Evolutionary conservation across 169 alveolate species (phyloP).

Genomic region (Babesia gibsoni): DNA sequence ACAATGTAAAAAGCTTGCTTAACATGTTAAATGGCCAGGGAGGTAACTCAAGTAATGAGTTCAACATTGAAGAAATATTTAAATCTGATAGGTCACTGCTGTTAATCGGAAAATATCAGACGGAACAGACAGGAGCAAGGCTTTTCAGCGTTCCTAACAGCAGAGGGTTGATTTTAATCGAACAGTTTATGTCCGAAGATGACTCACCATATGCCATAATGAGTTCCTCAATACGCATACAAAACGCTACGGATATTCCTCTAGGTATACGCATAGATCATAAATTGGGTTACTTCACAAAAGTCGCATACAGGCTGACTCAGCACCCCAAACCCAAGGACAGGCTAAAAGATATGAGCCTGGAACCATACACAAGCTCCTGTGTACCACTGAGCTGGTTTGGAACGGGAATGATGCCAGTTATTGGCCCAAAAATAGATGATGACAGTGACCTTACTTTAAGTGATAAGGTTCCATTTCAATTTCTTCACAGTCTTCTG

Average conservation of each 20-base stretch:
- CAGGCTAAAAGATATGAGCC: neutral
- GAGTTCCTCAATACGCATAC: conserved; percentile 43
- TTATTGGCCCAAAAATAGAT: conserved; percentile 19
- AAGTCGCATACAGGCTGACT: conserved; percentile 17
- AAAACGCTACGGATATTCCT: conserved; percentile 47
- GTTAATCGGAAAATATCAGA: conserved; percentile 39
- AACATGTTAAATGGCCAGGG: neutral
- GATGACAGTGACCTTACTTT: neutral
- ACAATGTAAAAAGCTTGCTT: conserved; percentile 39
- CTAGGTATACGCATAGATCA: conserved; percentile 2
- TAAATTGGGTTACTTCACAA: conserved; percentile 14
- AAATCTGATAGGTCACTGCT: neutral
- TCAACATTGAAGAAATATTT: neutral
- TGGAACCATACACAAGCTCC: conserved; percentile 48
- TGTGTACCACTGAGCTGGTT: conserved; percentile 59
- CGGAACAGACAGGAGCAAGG: conserved; percentile 30
- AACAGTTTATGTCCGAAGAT: conserved; percentile 1
- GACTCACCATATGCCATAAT: conserved; percentile 16
- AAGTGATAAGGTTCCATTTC: conserved; percentile 21
- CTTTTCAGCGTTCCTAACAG: conserved; percentile 38
- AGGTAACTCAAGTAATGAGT: neutral
- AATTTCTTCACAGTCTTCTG: conserved; percentile 17
- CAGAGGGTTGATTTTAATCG: conserved; percentile 25
- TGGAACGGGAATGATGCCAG: conserved; percentile 31
- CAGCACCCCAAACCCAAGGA: neutral